Percentiles rank a stretch among this genome's conserved stretches.
Conservation (phyloP, 805 yeast genomes). For the Metschnikowia amazonensis region DNA sequence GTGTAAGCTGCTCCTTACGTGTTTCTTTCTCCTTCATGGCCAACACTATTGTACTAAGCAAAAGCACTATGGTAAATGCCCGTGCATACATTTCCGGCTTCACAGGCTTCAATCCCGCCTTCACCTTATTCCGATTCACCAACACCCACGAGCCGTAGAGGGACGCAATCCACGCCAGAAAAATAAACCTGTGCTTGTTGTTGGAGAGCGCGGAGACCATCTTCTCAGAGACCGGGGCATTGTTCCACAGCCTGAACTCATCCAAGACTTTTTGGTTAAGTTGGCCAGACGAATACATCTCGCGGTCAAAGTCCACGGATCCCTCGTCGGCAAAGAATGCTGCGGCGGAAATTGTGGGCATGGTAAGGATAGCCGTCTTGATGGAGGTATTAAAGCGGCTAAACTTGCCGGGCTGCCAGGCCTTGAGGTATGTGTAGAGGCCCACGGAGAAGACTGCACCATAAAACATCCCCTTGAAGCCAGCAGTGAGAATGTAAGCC, state of each 20-base stretch:
- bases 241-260: conserved; percentile 35
- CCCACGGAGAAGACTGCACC: conserved; percentile 33
- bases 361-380: conserved; percentile 34
- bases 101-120: conserved; percentile 26
- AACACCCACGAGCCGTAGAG: conserved; percentile 29
- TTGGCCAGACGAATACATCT: conserved; percentile 31
- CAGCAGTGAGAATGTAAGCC: conserved; percentile 32
- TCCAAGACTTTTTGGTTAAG: conserved; percentile 28
- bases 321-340: conserved; percentile 46
- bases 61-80: conserved; percentile 26
- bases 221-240: conserved; percentile 29
- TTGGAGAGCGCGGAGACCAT: conserved; percentile 25
- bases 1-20: conserved; percentile 20
- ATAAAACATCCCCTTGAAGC: conserved; percentile 36
- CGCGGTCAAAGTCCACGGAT: conserved; percentile 40
- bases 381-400: conserved; percentile 35
- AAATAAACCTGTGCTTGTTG: conserved; percentile 36
- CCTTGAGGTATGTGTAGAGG: conserved; percentile 29
- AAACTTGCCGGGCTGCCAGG: conserved; percentile 32
- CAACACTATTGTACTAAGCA: conserved; percentile 26
- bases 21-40: conserved; percentile 26
- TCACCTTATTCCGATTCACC: conserved; percentile 26
- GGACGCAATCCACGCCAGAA: conserved; percentile 39
- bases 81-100: conserved; percentile 32
- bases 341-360: conserved; percentile 37